Evolutionary conservation across 352 stramenopile genomes (phyloP).

Genomic region (Pythium myriotylum): DNA sequence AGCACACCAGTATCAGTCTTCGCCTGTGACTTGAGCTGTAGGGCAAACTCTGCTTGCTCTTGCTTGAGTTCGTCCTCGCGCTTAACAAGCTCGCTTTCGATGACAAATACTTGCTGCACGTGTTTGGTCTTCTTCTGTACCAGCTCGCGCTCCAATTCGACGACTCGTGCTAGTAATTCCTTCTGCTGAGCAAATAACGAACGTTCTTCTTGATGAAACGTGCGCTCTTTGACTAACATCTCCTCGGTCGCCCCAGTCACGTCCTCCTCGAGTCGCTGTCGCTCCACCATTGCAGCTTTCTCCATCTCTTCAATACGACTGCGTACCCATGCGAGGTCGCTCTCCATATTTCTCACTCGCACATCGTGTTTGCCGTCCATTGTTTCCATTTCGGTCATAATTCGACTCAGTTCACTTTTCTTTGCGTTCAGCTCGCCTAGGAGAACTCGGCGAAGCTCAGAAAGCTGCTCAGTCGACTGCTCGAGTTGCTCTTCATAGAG

Average conservation of each 20-base stretch:
- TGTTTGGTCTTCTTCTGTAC: constrained; percentile 68
- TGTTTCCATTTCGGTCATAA: constrained; percentile 47
- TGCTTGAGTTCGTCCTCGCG: constrained; percentile 37
- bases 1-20: constrained; percentile 55
- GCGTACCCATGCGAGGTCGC: constrained; percentile 55
- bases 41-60: constrained; percentile 50
- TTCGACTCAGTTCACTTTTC: constrained; percentile 47
- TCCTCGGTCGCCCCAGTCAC: constrained; percentile 36
- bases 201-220: constrained; percentile 59
- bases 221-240: constrained; percentile 50
- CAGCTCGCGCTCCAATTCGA: constrained; percentile 57
- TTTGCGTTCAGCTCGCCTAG: constrained; percentile 49
- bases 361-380: constrained; percentile 66
- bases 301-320: constrained; percentile 51
- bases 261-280: constrained; percentile 35
- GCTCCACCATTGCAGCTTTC: constrained; percentile 36
- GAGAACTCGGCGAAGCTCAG: constrained; percentile 46
- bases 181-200: constrained; percentile 56
- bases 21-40: constrained; percentile 56
- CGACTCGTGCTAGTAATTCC: constrained; percentile 56
- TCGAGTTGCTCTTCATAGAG: constrained; percentile 48
- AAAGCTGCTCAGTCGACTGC: constrained; percentile 52
- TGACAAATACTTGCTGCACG: constrained; percentile 47
- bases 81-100: constrained; percentile 48
- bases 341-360: constrained; percentile 53